A percentile compares a stretch with the other conserved stretches of the same genome.
Evolutionary conservation across 768 basidiomycete species (phyloP).

Genomic region (Boletus coccyginus): DNA sequence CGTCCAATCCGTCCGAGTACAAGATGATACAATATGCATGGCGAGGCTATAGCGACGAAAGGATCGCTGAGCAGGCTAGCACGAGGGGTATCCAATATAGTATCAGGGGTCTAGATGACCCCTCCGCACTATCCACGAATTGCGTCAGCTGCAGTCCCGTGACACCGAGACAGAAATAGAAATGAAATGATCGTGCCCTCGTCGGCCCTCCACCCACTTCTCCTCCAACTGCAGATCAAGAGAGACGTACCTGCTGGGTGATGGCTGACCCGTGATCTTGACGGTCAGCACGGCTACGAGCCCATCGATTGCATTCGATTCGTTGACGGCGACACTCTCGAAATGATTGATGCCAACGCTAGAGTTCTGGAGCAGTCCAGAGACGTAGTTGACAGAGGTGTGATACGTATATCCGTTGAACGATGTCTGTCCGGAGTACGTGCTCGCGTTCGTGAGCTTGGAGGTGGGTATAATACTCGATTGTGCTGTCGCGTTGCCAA

Average conservation of each 20-base stretch:
- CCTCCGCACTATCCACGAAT: conserved; percentile 12
- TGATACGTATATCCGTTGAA: conserved; percentile 70
- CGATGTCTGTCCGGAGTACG: conserved; percentile 62
- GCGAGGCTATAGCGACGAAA: conserved; percentile 12
- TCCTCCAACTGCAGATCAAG: not conserved
- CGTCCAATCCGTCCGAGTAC: not conserved
- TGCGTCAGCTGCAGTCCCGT: not conserved
- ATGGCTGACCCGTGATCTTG: conserved; percentile 48
- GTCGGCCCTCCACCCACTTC: no score
- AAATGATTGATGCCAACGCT: conserved; percentile 72
- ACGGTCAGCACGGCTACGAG: conserved; percentile 78
- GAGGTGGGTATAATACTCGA: conserved; percentile 25
- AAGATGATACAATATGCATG: not conserved
- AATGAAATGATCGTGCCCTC: not conserved
- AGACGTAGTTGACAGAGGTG: conserved; percentile 63
- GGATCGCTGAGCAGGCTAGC: conserved; percentile 8
- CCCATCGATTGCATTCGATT: conserved; percentile 74
- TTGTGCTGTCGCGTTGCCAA: conserved; percentile 73
- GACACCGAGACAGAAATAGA: not conserved
- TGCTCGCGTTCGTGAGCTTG: conserved; percentile 44
- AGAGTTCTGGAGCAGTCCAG: conserved; percentile 68
- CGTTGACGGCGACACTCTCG: conserved; percentile 45
- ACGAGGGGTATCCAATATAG: conserved; percentile 14
- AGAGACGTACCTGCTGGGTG: conserved; percentile 22
- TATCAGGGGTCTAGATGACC: conserved; percentile 6